Conservation (phyloP, 192 early-diverging fungal genomes). For the Jimgerdemannia lactiflua region DNA sequence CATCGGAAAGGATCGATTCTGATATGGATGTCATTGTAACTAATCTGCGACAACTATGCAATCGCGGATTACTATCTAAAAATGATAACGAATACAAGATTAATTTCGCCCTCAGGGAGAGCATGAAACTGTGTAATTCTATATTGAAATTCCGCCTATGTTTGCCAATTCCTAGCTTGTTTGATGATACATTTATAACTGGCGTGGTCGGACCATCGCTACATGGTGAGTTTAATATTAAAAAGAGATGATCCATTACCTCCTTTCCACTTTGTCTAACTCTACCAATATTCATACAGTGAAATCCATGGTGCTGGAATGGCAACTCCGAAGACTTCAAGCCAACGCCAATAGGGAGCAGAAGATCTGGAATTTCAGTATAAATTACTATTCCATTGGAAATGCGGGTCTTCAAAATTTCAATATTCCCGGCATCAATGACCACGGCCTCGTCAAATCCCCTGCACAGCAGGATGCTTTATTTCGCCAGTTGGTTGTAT, state of each 20-base stretch:
- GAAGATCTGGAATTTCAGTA: not conserved
- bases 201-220: not conserved
- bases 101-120: not conserved
- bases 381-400: too few relatives aligned
- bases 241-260: not conserved
- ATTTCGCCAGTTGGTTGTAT: too few relatives aligned
- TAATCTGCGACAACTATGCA: not conserved
- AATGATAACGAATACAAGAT: not conserved
- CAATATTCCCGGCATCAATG: too few relatives aligned
- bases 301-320: not conserved
- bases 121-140: not conserved
- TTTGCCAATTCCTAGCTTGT: not conserved
- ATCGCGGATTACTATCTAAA: not conserved
- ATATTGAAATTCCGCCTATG: not conserved
- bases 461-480: too few relatives aligned
- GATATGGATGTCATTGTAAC: not conserved
- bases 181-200: not conserved
- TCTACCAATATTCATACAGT: not conserved
- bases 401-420: too few relatives aligned
- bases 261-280: not conserved
- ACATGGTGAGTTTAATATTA: not conserved
- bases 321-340: not conserved
- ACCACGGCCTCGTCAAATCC: too few relatives aligned
- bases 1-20: not conserved
- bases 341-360: not conserved